Conservation (phyloP, 371 early-diverging fungal genomes). For the Haplosporangium sp. region DNA sequence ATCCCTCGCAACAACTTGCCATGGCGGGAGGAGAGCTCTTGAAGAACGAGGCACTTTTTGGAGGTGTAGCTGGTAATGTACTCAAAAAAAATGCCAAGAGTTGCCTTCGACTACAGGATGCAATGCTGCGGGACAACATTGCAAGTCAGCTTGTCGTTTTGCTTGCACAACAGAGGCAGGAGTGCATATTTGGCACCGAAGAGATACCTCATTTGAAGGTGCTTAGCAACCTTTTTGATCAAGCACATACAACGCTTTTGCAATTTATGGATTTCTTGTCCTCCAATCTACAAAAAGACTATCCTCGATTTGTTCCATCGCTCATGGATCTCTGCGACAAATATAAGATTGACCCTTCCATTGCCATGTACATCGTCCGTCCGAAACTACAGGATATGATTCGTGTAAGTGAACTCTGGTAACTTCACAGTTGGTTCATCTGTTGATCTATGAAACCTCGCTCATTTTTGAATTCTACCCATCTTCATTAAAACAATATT, state of each 20-base stretch:
- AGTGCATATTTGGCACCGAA: conserved; percentile 57
- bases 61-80: conserved; percentile 60
- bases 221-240: conserved; percentile 68
- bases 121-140: conserved; percentile 67
- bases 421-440: no score
- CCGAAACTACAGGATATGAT: conserved; percentile 67
- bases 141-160: conserved; percentile 70
- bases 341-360: conserved; percentile 76
- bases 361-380: conserved; percentile 80
- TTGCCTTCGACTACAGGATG: conserved; percentile 68
- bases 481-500: background rate
- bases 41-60: conserved; percentile 63
- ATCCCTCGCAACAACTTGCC: conserved; percentile 69
- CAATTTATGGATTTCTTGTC: conserved; percentile 78
- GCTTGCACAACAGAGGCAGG: conserved; percentile 65
- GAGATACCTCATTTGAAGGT: conserved; percentile 63
- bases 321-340: conserved; percentile 65
- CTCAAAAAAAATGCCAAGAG: conserved; percentile 67
- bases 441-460: no score
- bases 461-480: no score
- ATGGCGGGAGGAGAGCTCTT: conserved; percentile 79
- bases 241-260: conserved; percentile 69
- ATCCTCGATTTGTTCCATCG: conserved; percentile 67
- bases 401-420: background rate
- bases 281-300: conserved; percentile 72